phyloP scores from a whole-genome alignment of 306 rosid species.

The Cicer chorassanicum region DNA sequence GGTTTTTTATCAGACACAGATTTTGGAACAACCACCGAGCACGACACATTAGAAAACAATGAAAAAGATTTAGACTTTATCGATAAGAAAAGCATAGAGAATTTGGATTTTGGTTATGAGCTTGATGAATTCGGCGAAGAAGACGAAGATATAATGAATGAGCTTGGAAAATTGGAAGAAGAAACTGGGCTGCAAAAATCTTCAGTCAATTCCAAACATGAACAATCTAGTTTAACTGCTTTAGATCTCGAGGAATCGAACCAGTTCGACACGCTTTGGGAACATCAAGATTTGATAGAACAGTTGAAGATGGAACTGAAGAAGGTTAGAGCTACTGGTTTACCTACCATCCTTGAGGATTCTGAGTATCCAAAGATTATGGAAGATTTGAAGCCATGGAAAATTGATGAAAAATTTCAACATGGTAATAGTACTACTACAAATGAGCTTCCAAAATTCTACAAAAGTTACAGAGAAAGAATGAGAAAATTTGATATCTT shows the following conservation, averaged over 20 bases:
- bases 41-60: slow-evolving; percentile 25
- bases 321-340: slow-evolving; percentile 80
- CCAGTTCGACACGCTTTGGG: slow-evolving; percentile 82
- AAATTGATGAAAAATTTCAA: slow-evolving; percentile 78
- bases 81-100: slow-evolving; percentile 38
- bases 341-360: slow-evolving; percentile 90
- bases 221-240: slow-evolving; percentile 33
- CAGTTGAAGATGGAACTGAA: slow-evolving; percentile 88
- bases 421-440: slow-evolving; percentile 53
- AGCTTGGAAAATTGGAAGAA: slow-evolving; percentile 52
- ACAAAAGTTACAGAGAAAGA: slow-evolving; percentile 82
- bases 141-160: slow-evolving; percentile 58
- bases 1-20: slow-evolving; percentile 61
- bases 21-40: slow-evolving; percentile 47
- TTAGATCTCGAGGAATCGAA: slow-evolving; percentile 58
- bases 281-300: slow-evolving; percentile 89
- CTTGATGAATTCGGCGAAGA: slow-evolving; percentile 65
- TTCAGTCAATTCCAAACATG: slow-evolving; percentile 35
- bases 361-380: slow-evolving; percentile 80
- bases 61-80: slow-evolving; percentile 48
- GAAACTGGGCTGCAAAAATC: slow-evolving; percentile 38
- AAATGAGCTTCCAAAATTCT: slow-evolving; percentile 81
- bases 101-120: slow-evolving; percentile 56
- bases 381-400: slow-evolving; percentile 94
- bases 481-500: slow-evolving; percentile 94